Evolutionary conservation across 345 rosid species (phyloP).

Genomic region (Murraya paniculata): DNA sequence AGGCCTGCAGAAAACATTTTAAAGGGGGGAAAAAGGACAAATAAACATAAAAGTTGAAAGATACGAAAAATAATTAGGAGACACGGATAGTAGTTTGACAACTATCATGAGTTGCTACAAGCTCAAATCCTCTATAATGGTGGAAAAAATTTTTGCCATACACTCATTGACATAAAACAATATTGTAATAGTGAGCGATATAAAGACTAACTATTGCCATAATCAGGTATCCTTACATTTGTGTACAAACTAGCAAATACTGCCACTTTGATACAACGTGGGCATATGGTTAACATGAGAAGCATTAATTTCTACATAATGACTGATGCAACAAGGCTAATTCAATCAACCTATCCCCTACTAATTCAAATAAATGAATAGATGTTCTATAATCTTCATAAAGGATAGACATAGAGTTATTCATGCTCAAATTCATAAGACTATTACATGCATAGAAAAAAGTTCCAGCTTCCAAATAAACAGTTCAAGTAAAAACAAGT

Average conservation of each 20-base stretch:
- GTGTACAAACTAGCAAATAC: background rate
- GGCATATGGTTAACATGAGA: background rate
- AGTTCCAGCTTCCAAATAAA: background rate
- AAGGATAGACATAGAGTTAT: background rate
- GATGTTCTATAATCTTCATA: background rate
- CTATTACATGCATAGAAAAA: background rate
- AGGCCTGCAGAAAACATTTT: constrained; percentile 24
- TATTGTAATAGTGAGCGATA: background rate
- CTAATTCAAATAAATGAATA: background rate
- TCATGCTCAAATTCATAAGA: background rate
- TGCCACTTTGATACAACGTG: background rate
- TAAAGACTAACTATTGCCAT: background rate
- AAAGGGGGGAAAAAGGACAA: background rate
- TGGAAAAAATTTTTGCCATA: background rate
- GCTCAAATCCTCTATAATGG: background rate
- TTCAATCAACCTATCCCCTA: no score
- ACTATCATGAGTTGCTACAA: background rate
- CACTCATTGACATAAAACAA: background rate
- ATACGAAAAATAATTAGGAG: background rate
- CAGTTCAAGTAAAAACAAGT: background rate
- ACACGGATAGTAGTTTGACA: background rate
- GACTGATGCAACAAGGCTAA: background rate
- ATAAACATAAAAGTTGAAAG: background rate
- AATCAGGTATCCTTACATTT: no score
- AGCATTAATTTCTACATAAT: background rate